Evolutionary conservation across 768 basidiomycete species (phyloP).

Genomic region (Mycena pura): DNA sequence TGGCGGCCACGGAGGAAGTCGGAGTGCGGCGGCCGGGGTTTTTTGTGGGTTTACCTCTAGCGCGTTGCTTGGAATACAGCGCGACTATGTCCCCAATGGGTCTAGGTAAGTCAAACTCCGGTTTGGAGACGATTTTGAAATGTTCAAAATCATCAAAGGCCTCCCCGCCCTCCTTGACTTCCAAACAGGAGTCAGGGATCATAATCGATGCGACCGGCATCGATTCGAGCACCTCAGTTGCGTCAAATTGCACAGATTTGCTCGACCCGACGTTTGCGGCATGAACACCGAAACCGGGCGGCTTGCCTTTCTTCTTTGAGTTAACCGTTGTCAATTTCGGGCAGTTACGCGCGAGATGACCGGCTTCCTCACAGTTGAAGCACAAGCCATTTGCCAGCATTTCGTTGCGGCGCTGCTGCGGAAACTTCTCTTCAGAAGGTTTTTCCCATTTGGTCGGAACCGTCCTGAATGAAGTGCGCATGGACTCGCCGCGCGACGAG

Average conservation of each 20-base stretch:
- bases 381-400: slow-evolving; percentile 32
- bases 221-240: not conserved
- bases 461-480: not conserved
- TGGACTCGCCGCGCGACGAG: not conserved
- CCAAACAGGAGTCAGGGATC: not conserved
- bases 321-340: not conserved
- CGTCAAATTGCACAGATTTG: not conserved
- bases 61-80: no score
- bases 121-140: no score
- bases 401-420: slow-evolving; percentile 13
- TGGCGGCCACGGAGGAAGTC: no score
- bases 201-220: not conserved
- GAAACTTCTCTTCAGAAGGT: not conserved
- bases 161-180: slow-evolving; percentile 6
- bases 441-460: not conserved
- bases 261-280: not conserved
- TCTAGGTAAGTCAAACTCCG: no score
- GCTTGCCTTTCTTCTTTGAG: slow-evolving; percentile 3
- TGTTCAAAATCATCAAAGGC: slow-evolving; percentile 20
- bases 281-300: not conserved
- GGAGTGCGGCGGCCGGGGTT: no score
- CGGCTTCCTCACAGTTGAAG: slow-evolving; percentile 34
- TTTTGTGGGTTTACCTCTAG: no score
- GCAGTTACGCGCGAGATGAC: slow-evolving; percentile 31
- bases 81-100: no score